Percentiles rank a stretch among this genome's conserved stretches.
phyloP scores from a whole-genome alignment of 352 stramenopile species.

The Pythium oligandrum region DNA sequence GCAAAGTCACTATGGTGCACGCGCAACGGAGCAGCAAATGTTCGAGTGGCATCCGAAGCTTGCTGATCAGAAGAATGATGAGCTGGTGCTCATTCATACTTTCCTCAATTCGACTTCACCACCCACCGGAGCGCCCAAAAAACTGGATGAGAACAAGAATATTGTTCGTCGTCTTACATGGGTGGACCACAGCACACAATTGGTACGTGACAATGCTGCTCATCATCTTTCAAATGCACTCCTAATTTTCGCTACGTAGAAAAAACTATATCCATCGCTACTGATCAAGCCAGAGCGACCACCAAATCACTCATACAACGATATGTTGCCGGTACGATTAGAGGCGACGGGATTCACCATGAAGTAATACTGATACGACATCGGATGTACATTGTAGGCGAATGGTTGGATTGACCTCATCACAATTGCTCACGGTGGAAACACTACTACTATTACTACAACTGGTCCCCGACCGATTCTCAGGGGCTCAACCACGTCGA shows the following conservation, averaged over 20 bases:
- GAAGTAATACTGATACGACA: too few species aligned
- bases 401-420: constrained; percentile 69
- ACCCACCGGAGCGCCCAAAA: constrained; percentile 12
- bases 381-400: constrained; percentile 19
- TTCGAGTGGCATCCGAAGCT: constrained; percentile 61
- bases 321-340: constrained; percentile 52
- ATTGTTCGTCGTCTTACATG: constrained; percentile 39
- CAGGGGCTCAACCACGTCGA: too few species aligned
- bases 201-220: constrained; percentile 26
- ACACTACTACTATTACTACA: too few species aligned
- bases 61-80: constrained; percentile 46
- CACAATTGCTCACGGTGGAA: background rate
- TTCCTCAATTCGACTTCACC: constrained; percentile 53
- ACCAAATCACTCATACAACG: constrained; percentile 72
- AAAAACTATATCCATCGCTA: constrained; percentile 48
- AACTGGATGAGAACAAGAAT: constrained; percentile 19
- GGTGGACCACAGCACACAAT: constrained; percentile 62
- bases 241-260: constrained; percentile 18
- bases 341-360: too few species aligned
- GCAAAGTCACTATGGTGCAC: constrained; percentile 33
- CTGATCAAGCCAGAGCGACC: constrained; percentile 61
- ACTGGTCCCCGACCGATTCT: too few species aligned
- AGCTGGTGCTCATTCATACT: constrained; percentile 74
- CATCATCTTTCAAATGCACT: background rate
- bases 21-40: constrained; percentile 55